Base-by-base conservation (phyloP, 805 yeast genomes). In the Gaillardinia entomophila region DNA sequence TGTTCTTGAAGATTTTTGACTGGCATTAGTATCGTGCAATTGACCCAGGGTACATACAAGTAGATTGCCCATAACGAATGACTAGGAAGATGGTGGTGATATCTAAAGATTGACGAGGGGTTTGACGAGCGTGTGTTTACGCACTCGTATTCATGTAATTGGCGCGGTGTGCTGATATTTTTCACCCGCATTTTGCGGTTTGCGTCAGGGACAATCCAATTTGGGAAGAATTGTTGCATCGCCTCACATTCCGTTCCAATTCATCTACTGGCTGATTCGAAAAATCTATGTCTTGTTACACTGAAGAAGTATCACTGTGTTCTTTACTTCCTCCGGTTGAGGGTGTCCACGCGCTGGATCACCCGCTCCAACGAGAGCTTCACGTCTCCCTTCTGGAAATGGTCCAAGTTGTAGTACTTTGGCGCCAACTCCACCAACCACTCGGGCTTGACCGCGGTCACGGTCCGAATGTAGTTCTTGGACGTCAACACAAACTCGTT, bases 401-500 rank as follows among this genome's bases (percentile, higher is more conserved):
- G 71, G 16, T 63, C 71, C 34, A 80, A 55, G 43, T 81, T 75
- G 53, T 77, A 82, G 55, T 82, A 82, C 32, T 66, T 73, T 3
- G 90, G 88, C 10, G 89, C 87, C 36, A 79, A 62, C 53, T 88
- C 90, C 30, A 88, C 68, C 46, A 88, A 71, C 96, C 97, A 84
- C 49, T 89, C 97, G 1, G 97, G 94, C 54, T 79, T 82, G 27
- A 92, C 79, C 4, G 81, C 71, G 14, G 97, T 90, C 12, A 90
- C 96, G 0, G 97, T 92, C 51, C 98, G 75, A 38, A 92, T 87
- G 57, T 90, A 92, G 53, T 90, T 92, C 58, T 89, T 84, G 6
- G 94, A 77, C 1, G 98, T 92, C 42, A 90, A 69, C 24, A 90
- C 97, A 63, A 90, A 86, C 63, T 90, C 98, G 60, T 92, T 86